Conservation (phyloP, 73 alveolate species). For the Paramecium sonneborni region DNA sequence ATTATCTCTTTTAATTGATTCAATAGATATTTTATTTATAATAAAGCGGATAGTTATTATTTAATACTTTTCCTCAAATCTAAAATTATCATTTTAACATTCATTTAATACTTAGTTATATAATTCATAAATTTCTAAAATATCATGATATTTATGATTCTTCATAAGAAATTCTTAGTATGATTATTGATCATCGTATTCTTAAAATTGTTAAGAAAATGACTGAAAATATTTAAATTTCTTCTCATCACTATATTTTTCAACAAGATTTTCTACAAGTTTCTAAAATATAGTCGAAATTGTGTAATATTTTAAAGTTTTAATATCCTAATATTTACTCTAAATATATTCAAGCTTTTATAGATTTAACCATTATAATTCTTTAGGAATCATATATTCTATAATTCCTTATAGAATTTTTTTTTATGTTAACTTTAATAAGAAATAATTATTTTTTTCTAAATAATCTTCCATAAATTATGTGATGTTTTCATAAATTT, state of each 20-base stretch:
- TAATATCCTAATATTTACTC: neutral
- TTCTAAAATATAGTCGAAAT: neutral
- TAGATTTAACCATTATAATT: neutral
- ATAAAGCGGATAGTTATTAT: neutral
- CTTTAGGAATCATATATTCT: neutral
- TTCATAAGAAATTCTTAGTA: neutral
- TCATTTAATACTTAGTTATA: neutral
- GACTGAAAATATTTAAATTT: neutral
- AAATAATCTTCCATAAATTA: neutral
- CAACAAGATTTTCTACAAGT: neutral
- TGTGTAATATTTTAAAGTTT: neutral
- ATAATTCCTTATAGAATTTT: neutral
- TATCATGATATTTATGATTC: neutral
- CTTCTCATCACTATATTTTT: neutral
- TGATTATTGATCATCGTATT: neutral
- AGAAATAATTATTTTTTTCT: neutral
- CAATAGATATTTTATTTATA: neutral
- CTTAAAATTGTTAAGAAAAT: neutral
- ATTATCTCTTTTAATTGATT: neutral
- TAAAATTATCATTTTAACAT: neutral
- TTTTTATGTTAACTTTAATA: neutral
- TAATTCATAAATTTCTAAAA: neutral
- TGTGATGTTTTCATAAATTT: neutral
- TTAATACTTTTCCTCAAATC: neutral
- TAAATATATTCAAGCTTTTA: neutral